Base-by-base conservation (phyloP, 2,329 filamentous ascomycete genomes). In the Conoideocrella luteorostrata region DNA sequence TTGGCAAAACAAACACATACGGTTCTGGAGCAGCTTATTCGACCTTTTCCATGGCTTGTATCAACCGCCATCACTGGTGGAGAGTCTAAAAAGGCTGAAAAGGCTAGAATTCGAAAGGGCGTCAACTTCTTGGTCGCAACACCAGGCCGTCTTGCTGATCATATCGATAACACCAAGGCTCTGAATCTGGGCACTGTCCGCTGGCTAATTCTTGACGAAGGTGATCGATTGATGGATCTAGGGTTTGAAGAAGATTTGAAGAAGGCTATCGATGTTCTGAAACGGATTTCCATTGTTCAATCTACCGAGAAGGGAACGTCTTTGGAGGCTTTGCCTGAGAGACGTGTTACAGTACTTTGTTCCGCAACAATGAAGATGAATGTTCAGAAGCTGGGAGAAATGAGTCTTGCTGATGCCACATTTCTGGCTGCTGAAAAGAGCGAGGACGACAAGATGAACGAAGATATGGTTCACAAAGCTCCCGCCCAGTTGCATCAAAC, bases 321-420 rank as follows among this genome's bases (percentile, higher is more conserved):
- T 2, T 71, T 84, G 29, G 78, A 78, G 15, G 71, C 84, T 4
- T 72, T 95, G 7, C 84, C 88, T 0, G 80, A 80, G 42, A 78
- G 89, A 50, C 79, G 90, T 44, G 84, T 88, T 2, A 97, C 93
- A 0, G 76, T 98, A 4, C 76, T 98, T 3, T 98, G 93, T 63
- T 98, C 93, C 4, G 93, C 93, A 3, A 98, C 93, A 0, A 86
- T 98, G 82, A 96, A 96, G 69, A 90, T 95, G 81, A 93, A 91
- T 55, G 93, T 97, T 1, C 90, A 97, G 61, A 85, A 86, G 54
- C 71, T 98, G 5, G 90, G 91, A 33, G 89, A 96, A 59, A 95
- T 97, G 67, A 95, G 89, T 70, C 71, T 98, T 61, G 90, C 94
- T 55, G 88, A 97, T 56, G 90, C 93, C 1, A 78, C 88, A 1